These are phyloP conservation scores for Anisodus tanguticus DNA, from an alignment of 257 asterid genomes.

Conservation along the genomic window DNA sequence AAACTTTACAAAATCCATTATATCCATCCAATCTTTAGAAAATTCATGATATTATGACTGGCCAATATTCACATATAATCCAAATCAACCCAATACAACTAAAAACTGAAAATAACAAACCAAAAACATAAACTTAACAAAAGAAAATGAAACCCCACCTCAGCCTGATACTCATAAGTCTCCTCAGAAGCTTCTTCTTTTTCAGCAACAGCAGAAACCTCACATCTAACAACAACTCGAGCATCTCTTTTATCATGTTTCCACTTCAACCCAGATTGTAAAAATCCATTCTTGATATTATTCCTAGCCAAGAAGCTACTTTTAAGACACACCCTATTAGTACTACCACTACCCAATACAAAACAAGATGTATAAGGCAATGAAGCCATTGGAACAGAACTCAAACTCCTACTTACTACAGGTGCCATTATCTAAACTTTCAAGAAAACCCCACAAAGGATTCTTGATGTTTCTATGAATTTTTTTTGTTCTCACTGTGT, in stretches of 20 bases:
- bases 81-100: too few species aligned
- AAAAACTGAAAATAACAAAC: too few species aligned
- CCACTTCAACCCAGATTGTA: constrained; percentile 69
- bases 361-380: constrained; percentile 52
- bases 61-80: not conserved
- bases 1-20: not conserved
- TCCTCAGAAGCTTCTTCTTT: constrained; percentile 79
- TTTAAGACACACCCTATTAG: constrained; percentile 48
- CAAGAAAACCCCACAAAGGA: not conserved
- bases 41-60: not conserved
- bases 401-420: constrained; percentile 74
- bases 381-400: constrained; percentile 62
- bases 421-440: constrained; percentile 64
- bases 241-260: constrained; percentile 58
- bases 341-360: constrained; percentile 42
- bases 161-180: constrained; percentile 89
- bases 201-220: constrained; percentile 85
- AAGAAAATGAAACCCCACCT: constrained; percentile 48
- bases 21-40: not conserved
- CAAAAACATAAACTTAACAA: not conserved
- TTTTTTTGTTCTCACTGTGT: constrained; percentile 21
- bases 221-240: constrained; percentile 77
- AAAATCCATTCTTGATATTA: constrained; percentile 56
- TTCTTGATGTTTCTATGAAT: not conserved
- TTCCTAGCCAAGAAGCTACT: constrained; percentile 59